These are phyloP conservation scores for Gaeumannomyces sp. DNA, from an alignment of 2,329 filamentous ascomycete species.

Conservation along the genomic window DNA sequence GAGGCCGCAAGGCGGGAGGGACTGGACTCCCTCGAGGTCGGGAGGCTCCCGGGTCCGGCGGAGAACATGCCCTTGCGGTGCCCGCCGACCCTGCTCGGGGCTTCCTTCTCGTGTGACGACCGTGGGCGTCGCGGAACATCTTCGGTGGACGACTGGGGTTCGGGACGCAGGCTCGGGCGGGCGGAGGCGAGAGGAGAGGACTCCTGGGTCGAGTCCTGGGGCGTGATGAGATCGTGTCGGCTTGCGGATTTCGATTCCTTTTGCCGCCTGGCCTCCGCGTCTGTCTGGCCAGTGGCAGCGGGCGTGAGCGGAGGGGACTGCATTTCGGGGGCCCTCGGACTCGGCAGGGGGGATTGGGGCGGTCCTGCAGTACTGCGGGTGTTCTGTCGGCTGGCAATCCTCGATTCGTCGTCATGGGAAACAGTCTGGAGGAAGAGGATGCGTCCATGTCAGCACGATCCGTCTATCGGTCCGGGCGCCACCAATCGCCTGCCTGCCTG, in stretches of 20 bases:
- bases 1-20: constrained; percentile 59
- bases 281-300: constrained; percentile 56
- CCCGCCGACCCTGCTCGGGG: constrained; percentile 17
- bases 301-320: constrained; percentile 89
- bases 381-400: constrained; percentile 56
- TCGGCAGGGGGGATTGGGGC: constrained; percentile 57
- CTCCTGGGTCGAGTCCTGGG: constrained; percentile 59
- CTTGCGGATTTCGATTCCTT: constrained; percentile 14
- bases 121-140: constrained; percentile 35
- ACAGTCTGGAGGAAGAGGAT: constrained; percentile 36
- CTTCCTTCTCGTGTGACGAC: constrained; percentile 28
- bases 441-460: not conserved
- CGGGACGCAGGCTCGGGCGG: constrained; percentile 30
- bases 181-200: constrained; percentile 35
- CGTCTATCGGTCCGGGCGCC: not conserved
- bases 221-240: constrained; percentile 47
- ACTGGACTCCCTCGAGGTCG: constrained; percentile 55
- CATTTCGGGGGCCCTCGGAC: constrained; percentile 63
- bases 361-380: constrained; percentile 55
- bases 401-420: constrained; percentile 54
- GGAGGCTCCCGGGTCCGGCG: constrained; percentile 45
- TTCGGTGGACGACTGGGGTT: constrained; percentile 29
- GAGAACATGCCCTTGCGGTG: constrained; percentile 52
- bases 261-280: constrained; percentile 26
- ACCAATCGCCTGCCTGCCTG: not conserved